Base-by-base conservation (phyloP, 2,329 filamentous ascomycete species). In the Mollisia scopiformis region DNA sequence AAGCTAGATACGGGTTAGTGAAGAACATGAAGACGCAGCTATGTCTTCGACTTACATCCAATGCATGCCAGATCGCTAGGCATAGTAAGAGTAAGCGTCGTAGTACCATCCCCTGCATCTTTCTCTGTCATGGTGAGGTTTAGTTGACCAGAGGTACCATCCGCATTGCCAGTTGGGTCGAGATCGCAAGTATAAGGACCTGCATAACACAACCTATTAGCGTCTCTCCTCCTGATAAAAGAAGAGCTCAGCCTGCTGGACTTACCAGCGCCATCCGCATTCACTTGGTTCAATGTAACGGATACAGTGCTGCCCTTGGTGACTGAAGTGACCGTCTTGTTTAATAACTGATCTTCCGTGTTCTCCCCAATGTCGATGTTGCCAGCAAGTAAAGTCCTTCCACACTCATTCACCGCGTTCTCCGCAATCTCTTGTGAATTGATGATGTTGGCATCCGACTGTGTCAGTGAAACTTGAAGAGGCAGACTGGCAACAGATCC, bases 341-440 rank as follows among this genome's bases (percentile, higher is more conserved):
- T 78, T 6, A 78, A 73, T 2, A 86, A 64, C 5, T 80, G 80
- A 59, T 81, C 80, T 72, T 85, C 81, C 1, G 81, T 84, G 65
- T 80, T 80, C 71, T 83, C 80, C 37, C 79, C 80, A 56, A 88
- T 78, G 64, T 88, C 84, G 69, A 89, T 89, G 76, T 82, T 84
- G 49, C 87, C 87, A 57, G 76, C 69, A 51, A 84, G 71, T 71
- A 88, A 79, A 8, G 86, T 90, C 62, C 86, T 81, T 47, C 87
- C 87, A 69, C 87, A 89, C 60, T 83, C 79, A 66, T 84, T 85
- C 52, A 84, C 84, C 7, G 82, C 71, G 67, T 84, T 84, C 56
- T 77, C 74, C 6, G 66, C 63, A 67, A 84, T 81, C 75, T 85
- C 79, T 16, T 80, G 80, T 60, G 86, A 83, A 55, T 81, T 80